These are phyloP conservation scores for Sextonia rubra DNA, from an alignment of 164 flowering plant species.

Conservation along the genomic window DNA sequence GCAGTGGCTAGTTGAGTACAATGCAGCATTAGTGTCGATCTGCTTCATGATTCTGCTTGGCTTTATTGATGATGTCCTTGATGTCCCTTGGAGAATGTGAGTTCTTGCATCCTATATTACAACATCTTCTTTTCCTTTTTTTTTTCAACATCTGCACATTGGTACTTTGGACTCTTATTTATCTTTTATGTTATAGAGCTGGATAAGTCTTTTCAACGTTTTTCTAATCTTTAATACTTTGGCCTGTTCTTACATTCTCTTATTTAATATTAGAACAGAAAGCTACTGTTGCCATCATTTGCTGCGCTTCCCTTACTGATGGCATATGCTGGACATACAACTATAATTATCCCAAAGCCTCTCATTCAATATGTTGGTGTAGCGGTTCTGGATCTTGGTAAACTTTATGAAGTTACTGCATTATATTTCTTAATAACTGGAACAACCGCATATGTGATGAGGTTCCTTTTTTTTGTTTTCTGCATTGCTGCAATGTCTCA, in stretches of 20 bases:
- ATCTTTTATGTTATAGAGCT: too few relatives aligned
- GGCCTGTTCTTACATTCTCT: conserved; percentile 8
- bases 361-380: conserved; percentile 71
- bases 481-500: too few relatives aligned
- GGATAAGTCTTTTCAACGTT: not conserved
- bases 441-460: not conserved
- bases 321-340: conserved; percentile 99
- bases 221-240: not conserved
- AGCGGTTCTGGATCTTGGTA: conserved; percentile 77
- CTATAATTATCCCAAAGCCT: conserved; percentile 91
- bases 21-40: conserved; percentile 87
- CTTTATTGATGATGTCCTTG: conserved; percentile 96
- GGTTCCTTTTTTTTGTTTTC: too few relatives aligned
- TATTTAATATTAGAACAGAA: conserved; percentile 49
- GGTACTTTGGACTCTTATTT: not conserved
- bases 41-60: conserved; percentile 95
- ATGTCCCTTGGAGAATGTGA: conserved; percentile 98
- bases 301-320: conserved; percentile 88
- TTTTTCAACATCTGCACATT: too few relatives aligned
- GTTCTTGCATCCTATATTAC: conserved; percentile 16
- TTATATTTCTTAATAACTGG: not conserved
- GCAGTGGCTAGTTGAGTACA: conserved; percentile 97
- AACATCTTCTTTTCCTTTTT: too few relatives aligned
- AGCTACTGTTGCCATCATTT: conserved; percentile 74
- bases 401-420: not conserved